A percentile compares a stretch with the other conserved stretches of the same genome.
phyloP scores from a whole-genome alignment of 2,329 filamentous ascomycete genomes.

The Diaporthe ilicicola region DNA sequence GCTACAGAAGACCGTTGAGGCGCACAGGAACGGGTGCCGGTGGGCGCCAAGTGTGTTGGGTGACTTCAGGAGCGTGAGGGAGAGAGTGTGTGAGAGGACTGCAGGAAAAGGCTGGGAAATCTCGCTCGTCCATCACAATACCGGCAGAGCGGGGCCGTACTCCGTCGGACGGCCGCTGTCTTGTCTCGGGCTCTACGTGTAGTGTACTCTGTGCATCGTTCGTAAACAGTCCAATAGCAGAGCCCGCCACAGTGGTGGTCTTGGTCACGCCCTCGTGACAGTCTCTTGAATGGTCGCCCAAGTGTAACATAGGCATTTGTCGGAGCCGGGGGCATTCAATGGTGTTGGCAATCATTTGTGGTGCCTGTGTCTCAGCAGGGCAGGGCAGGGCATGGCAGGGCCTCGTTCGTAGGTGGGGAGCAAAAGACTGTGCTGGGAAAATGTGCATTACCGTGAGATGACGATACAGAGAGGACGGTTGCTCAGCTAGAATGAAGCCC shows the following conservation, averaged over 20 bases:
- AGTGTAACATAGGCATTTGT: background rate
- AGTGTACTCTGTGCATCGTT: background rate
- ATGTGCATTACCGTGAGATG: background rate
- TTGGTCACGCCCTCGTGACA: constrained; percentile 1
- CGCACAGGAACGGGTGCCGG: background rate
- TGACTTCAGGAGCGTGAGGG: background rate
- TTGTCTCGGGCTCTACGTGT: constrained; percentile 21
- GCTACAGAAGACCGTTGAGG: constrained; percentile 27
- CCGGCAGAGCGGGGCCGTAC: constrained; percentile 20
- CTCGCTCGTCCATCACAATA: background rate
- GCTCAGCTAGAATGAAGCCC: constrained; percentile 10
- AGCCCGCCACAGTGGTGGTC: background rate
- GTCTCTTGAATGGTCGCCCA: constrained; percentile 1
- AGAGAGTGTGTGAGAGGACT: background rate
- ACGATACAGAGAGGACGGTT: background rate
- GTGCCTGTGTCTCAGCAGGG: background rate
- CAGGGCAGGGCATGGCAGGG: background rate
- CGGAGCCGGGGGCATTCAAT: constrained; percentile 7
- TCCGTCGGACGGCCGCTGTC: constrained; percentile 11
- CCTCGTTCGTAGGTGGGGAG: background rate
- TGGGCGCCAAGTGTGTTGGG: background rate
- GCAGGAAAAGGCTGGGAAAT: too few relatives aligned
- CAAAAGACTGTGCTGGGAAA: background rate
- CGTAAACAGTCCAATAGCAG: constrained; percentile 13
- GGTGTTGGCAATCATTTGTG: constrained; percentile 12